A percentile compares a stretch with the other conserved stretches of the same genome.
These are phyloP conservation scores for Wickerhamiella musiphila DNA, from an alignment of 805 yeast genomes.

Conservation along the genomic window DNA sequence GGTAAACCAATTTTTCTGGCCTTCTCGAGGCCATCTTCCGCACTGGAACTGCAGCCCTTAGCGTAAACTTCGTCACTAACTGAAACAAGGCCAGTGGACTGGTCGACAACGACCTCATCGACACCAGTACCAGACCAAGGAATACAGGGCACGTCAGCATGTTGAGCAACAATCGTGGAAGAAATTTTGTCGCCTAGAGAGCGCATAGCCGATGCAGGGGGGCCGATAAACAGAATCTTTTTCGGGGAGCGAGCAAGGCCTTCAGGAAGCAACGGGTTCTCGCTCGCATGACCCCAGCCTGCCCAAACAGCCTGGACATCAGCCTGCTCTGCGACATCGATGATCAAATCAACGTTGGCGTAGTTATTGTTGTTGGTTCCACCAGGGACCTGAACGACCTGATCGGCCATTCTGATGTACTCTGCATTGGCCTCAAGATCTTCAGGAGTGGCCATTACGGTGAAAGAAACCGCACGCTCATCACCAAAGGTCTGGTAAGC, in stretches of 20 bases:
- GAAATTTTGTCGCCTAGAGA: conserved; percentile 98
- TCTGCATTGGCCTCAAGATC: conserved; percentile 94
- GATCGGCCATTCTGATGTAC: conserved; percentile 97
- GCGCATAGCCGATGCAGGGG: conserved; percentile 98
- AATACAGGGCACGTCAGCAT: conserved; percentile 94
- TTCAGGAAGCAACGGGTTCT: conserved; percentile 90
- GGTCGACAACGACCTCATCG: conserved; percentile 56
- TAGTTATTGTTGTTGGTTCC: conserved; percentile 97
- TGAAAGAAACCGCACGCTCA: conserved; percentile 82
- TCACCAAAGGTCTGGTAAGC: conserved; percentile 97
- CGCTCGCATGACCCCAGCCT: conserved; percentile 99
- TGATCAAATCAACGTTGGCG: conserved; percentile 94
- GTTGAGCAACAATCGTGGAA: conserved; percentile 97
- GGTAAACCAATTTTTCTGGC: conserved; percentile 91
- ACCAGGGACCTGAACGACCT: conserved; percentile 95
- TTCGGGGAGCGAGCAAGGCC: conserved; percentile 83
- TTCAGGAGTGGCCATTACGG: conserved; percentile 99
- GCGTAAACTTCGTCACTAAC: conserved; percentile 72
- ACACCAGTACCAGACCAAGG: conserved; percentile 99
- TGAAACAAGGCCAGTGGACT: conserved; percentile 60
- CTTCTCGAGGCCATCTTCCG: conserved; percentile 76
- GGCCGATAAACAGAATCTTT: conserved; percentile 87
- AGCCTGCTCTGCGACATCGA: conserved; percentile 92
- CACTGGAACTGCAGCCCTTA: conserved; percentile 70
- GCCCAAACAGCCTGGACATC: conserved; percentile 99